A percentile compares a stretch with the other conserved stretches of the same genome.
Evolutionary conservation across 1,139 yeast genomes (phyloP).

Genomic region (Yamadazyma aaseri): DNA sequence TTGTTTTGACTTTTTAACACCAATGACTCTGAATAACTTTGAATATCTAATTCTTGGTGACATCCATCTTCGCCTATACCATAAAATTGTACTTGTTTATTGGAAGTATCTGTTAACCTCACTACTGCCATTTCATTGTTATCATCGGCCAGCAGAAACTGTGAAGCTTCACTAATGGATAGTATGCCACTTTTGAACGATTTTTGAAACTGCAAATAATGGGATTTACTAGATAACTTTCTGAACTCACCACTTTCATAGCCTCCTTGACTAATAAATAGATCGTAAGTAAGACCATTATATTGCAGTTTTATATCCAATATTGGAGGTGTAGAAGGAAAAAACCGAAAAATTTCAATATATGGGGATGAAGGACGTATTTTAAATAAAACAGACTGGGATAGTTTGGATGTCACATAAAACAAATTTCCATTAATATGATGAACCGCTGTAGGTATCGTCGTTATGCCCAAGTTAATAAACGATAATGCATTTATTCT

Average conservation of each 20-base stretch:
- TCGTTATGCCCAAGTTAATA: slow-evolving; percentile 30
- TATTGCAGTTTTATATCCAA: slow-evolving; percentile 22
- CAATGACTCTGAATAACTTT: not conserved
- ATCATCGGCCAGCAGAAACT: slow-evolving; percentile 3
- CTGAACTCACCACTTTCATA: slow-evolving; percentile 36
- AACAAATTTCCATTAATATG: slow-evolving; percentile 31
- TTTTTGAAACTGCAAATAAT: slow-evolving; percentile 3
- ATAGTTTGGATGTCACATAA: slow-evolving; percentile 31
- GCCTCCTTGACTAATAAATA: slow-evolving; percentile 40
- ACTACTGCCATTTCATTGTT: too few species aligned
- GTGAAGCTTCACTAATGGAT: not conserved
- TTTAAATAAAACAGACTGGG: slow-evolving; percentile 35
- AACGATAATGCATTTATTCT: slow-evolving; percentile 23
- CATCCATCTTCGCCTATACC: too few species aligned
- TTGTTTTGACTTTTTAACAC: not conserved
- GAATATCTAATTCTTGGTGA: too few species aligned
- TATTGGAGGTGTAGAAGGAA: slow-evolving; percentile 37
- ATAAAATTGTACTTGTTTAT: too few species aligned
- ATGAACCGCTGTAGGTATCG: slow-evolving; percentile 26
- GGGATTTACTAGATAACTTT: slow-evolving; percentile 12
- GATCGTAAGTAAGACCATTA: slow-evolving; percentile 8
- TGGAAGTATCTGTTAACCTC: too few species aligned
- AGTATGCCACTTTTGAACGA: slow-evolving; percentile 7
- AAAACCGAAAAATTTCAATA: slow-evolving; percentile 21
- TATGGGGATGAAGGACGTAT: slow-evolving; percentile 28